Conservation (phyloP, 495 filamentous ascomycete genomes). For the Hypoxylon trugodes region DNA sequence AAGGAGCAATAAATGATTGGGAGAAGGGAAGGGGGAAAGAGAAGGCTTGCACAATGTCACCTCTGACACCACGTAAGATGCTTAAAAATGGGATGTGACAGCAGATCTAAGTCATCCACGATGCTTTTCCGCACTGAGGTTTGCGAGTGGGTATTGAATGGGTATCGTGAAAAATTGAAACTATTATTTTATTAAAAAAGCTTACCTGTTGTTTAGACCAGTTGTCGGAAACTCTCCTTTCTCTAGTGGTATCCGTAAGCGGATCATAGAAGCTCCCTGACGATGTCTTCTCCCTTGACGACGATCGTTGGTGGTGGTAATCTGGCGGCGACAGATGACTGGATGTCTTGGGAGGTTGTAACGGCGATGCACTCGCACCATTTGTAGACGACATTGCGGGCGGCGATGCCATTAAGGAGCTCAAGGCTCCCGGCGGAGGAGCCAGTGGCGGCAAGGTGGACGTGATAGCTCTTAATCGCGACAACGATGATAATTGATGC, state of each 20-base stretch:
- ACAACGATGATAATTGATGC: conserved; percentile 37
- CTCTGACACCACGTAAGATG: conserved; percentile 5
- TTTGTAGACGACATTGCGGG: conserved; percentile 43
- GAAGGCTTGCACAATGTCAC: not conserved
- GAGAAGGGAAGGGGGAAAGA: no score
- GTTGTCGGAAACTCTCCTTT: conserved; percentile 57
- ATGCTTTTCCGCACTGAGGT: not conserved
- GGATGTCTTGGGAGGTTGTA: conserved; percentile 43
- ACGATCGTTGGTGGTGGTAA: conserved; percentile 47
- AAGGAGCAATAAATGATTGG: no score
- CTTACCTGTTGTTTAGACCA: conserved; percentile 48
- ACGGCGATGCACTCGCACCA: conserved; percentile 45
- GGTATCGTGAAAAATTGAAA: conserved; percentile 13
- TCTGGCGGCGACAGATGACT: conserved; percentile 46
- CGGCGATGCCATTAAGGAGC: conserved; percentile 45
- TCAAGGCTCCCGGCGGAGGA: conserved; percentile 45
- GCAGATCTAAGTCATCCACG: not conserved
- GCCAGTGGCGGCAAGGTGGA: conserved; percentile 39
- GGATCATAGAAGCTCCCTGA: conserved; percentile 65
- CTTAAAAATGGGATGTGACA: conserved; percentile 15
- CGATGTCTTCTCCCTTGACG: conserved; percentile 54
- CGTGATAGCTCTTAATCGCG: conserved; percentile 13
- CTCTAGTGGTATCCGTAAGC: conserved; percentile 58
- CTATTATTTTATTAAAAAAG: conserved; percentile 18
- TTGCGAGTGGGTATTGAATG: not conserved